Conservation (phyloP, 345 rosid genomes). For the Salix brachista region DNA sequence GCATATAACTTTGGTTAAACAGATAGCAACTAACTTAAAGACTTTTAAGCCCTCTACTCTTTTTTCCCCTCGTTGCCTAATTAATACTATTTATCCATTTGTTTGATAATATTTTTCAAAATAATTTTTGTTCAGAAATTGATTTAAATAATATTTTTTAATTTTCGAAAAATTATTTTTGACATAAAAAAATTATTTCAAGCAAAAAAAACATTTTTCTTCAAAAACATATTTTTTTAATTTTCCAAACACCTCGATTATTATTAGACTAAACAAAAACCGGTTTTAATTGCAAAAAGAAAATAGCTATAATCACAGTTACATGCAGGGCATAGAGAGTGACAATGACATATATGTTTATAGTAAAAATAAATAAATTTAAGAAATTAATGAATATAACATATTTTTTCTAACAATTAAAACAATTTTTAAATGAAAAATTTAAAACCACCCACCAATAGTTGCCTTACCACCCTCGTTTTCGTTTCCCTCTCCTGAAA, state of each 20-base stretch:
- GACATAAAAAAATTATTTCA: no score
- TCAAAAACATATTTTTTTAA: no score
- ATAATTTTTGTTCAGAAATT: no score
- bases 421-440: constrained; percentile 5
- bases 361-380: constrained; percentile 7
- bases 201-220: no score
- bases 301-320: not conserved
- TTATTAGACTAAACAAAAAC: no score
- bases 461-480: constrained; percentile 44
- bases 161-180: no score
- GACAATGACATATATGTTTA: not conserved
- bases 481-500: constrained; percentile 18
- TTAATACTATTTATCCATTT: no score
- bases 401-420: not conserved
- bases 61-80: not conserved
- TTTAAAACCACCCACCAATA: constrained; percentile 23
- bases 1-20: constrained; percentile 27
- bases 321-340: not conserved
- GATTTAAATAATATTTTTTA: no score
- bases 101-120: no score
- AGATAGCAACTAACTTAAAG: constrained; percentile 28
- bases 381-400: not conserved
- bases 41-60: not conserved
- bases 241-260: no score
- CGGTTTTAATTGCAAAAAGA: not conserved